Percentiles rank a stretch among this genome's conserved stretches.
These are phyloP conservation scores for Primulina eburnea DNA, from an alignment of 257 asterid species.

Conservation along the genomic window DNA sequence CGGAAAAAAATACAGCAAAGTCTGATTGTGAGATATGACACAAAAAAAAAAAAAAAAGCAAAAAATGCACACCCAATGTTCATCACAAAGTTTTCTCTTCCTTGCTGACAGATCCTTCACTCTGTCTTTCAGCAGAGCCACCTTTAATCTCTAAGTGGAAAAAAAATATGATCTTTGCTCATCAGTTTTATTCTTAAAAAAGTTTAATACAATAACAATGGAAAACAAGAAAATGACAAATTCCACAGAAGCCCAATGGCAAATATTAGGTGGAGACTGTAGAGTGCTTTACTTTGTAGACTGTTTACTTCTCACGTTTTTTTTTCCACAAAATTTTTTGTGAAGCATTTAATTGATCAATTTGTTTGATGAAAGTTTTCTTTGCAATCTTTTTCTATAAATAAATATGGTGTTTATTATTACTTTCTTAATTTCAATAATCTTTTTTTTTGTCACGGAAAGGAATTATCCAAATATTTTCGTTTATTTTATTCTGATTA, in stretches of 20 bases:
- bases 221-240: background rate
- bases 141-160: background rate
- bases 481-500: too few species aligned
- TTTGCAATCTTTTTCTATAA: background rate
- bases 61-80: slow-evolving; percentile 9
- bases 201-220: background rate
- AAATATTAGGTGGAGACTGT: background rate
- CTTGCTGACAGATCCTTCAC: slow-evolving; percentile 14
- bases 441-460: too few species aligned
- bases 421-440: too few species aligned
- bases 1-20: slow-evolving; percentile 14
- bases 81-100: background rate
- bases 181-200: too few species aligned
- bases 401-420: too few species aligned
- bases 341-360: too few species aligned
- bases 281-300: background rate
- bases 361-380: too few species aligned
- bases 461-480: too few species aligned
- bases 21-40: slow-evolving; percentile 11
- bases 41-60: background rate
- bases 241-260: background rate
- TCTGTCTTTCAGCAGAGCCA: background rate
- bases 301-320: slow-evolving; percentile 12
- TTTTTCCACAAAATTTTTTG: too few species aligned
- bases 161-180: background rate